Evolutionary conservation across 2,329 filamentous ascomycete genomes (phyloP).

Genomic region (Hymenoscyphus infarciens): DNA sequence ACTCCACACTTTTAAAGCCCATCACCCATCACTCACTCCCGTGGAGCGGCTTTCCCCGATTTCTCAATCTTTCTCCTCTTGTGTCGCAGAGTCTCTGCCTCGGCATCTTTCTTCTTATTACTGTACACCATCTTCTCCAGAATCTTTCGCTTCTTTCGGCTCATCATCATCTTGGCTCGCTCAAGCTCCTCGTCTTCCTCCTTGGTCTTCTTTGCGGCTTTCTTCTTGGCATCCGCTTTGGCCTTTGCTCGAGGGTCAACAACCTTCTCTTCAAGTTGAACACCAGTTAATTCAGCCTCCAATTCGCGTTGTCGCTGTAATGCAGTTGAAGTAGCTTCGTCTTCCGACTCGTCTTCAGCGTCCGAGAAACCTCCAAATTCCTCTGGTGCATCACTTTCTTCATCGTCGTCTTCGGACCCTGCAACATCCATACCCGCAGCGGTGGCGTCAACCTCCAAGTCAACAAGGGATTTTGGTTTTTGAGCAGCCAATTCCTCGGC

Average conservation of each 20-base stretch:
- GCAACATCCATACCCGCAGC: conserved; percentile 36
- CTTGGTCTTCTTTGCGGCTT: conserved; percentile 65
- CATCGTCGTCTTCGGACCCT: conserved; percentile 36
- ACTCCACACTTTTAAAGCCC: conserved; percentile 26
- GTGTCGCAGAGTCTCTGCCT: conserved; percentile 78
- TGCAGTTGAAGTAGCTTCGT: conserved; percentile 59
- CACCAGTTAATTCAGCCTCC: conserved; percentile 84
- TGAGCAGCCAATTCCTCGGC: conserved; percentile 47
- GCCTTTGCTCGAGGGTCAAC: conserved; percentile 55
- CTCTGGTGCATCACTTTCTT: conserved; percentile 36
- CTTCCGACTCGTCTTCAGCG: conserved; percentile 48
- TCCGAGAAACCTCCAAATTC: conserved; percentile 36
- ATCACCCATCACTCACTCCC: conserved; percentile 17
- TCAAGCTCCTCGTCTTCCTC: conserved; percentile 85
- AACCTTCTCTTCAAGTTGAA: conserved; percentile 49
- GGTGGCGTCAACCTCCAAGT: conserved; percentile 32
- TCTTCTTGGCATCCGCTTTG: conserved; percentile 68
- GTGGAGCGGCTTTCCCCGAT: conserved; percentile 30
- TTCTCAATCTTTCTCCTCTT: conserved; percentile 91
- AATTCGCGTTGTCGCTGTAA: conserved; percentile 82
- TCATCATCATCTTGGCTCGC: conserved; percentile 96
- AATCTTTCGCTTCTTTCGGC: conserved; percentile 94
- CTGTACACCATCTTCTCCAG: conserved; percentile 97
- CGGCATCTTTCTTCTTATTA: conserved; percentile 88
- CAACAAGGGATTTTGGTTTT: conserved; percentile 37